A percentile compares a stretch with the other conserved stretches of the same genome.
Conservation (phyloP, 2,329 filamentous ascomycete species). For the Hypomyces rosellus region DNA sequence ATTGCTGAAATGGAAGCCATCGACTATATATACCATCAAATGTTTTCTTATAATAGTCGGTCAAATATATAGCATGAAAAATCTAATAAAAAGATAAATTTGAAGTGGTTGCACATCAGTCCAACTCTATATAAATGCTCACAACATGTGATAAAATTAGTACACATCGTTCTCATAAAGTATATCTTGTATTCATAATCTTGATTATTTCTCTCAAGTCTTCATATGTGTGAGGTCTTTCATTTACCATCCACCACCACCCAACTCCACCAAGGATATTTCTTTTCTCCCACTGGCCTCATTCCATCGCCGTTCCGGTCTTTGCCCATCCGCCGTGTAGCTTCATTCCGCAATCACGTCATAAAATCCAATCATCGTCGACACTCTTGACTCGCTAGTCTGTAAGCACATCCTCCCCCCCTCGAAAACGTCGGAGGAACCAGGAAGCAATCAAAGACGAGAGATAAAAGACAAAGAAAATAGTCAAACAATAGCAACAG, state of each 20-base stretch:
- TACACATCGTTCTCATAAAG: background rate
- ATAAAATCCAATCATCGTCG: slow-evolving; percentile 17
- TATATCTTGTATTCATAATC: slow-evolving; percentile 4
- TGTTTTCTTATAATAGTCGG: too few relatives aligned
- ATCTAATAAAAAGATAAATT: too few relatives aligned
- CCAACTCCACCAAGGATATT: slow-evolving; percentile 5
- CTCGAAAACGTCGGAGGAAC: slow-evolving; percentile 8
- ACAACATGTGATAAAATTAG: too few relatives aligned
- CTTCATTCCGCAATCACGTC: slow-evolving; percentile 6
- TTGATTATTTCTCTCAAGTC: slow-evolving; percentile 9
- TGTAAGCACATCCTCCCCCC: slow-evolving; percentile 3
- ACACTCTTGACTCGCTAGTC: slow-evolving; percentile 9
- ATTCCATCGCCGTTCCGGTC: slow-evolving; percentile 3
- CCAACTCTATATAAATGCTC: too few relatives aligned
- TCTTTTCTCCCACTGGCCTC: background rate
- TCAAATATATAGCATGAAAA: too few relatives aligned
- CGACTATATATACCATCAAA: too few relatives aligned
- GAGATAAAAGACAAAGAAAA: slow-evolving; percentile 13
- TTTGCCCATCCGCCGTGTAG: slow-evolving; percentile 2
- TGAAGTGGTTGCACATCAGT: too few relatives aligned
- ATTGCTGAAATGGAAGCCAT: too few relatives aligned
- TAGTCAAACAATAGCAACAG: slow-evolving; percentile 13
- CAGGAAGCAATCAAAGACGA: slow-evolving; percentile 5
- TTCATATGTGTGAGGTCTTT: slow-evolving; percentile 11
- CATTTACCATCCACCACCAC: slow-evolving; percentile 7